These are phyloP conservation scores for Digitaria exilis DNA, from an alignment of 202 grass and related monocot genomes.

Conservation along the genomic window DNA sequence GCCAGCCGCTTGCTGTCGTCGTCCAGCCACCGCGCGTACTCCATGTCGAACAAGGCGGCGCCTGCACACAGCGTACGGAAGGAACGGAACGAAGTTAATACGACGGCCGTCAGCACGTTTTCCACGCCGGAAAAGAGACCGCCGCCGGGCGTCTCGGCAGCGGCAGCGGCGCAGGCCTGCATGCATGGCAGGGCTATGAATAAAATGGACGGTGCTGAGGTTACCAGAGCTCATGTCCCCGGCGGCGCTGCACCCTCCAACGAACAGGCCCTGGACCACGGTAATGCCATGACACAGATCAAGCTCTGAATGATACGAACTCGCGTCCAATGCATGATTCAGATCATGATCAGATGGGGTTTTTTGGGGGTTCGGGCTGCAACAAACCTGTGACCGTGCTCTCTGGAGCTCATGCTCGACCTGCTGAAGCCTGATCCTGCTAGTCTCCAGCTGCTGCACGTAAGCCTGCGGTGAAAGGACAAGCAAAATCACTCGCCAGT, in stretches of 20 bases:
- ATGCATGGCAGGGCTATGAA: neutral
- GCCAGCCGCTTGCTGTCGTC: conserved; percentile 63
- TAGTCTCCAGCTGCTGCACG: conserved; percentile 92
- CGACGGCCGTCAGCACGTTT: neutral
- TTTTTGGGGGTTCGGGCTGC: neutral
- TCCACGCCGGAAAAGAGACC: neutral
- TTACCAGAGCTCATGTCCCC: conserved; percentile 86
- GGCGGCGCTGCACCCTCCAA: conserved; percentile 65
- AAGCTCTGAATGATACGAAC: conserved; percentile 24
- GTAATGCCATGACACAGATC: neutral
- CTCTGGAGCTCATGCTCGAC: conserved; percentile 86
- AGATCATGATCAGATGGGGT: conserved; percentile 10
- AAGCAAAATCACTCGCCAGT: neutral
- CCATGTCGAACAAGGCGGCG: conserved; percentile 89
- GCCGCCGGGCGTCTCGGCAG: neutral
- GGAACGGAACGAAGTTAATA: neutral
- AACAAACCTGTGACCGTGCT: conserved; percentile 80
- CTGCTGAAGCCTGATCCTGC: conserved; percentile 94
- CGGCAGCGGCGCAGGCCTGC: neutral
- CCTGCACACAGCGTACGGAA: conserved; percentile 38
- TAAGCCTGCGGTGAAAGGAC: conserved; percentile 63
- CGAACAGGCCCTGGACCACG: conserved; percentile 75
- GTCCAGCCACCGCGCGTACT: conserved; percentile 82
- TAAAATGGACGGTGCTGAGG: conserved; percentile 27
- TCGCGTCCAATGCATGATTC: neutral